These are phyloP conservation scores for Quercus phellos DNA, from an alignment of 331 rosid species.

Conservation along the genomic window DNA sequence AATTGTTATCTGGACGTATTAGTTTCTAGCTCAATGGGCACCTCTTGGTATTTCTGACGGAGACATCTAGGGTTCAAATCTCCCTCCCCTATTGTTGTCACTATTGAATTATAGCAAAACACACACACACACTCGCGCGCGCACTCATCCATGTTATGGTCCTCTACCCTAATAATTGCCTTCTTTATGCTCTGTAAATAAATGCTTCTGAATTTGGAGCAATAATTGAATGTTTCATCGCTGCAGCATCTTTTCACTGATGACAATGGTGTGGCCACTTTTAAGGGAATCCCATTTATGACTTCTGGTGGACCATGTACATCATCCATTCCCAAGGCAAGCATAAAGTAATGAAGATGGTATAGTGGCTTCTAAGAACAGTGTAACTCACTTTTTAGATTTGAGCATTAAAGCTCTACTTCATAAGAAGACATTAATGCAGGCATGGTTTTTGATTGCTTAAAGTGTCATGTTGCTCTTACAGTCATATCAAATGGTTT, in stretches of 20 bases:
- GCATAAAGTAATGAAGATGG: conserved; percentile 45
- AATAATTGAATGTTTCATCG: conserved; percentile 22
- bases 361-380: background rate
- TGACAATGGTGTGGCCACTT: conserved; percentile 81
- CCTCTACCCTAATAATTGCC: background rate
- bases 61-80: no score
- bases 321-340: conserved; percentile 68
- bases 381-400: background rate
- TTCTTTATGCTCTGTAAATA: background rate
- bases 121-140: no score
- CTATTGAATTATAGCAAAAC: no score
- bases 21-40: background rate
- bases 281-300: conserved; percentile 86
- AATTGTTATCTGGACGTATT: background rate
- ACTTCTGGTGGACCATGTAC: conserved; percentile 88
- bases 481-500: background rate
- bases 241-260: conserved; percentile 92
- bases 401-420: background rate
- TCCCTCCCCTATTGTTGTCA: no score
- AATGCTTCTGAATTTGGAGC: background rate
- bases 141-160: background rate
- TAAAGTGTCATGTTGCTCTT: conserved; percentile 15
- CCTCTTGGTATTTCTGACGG: no score
- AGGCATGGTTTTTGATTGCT: background rate
- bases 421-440: background rate